Evolutionary conservation across 495 filamentous ascomycete species (phyloP).

Genomic region (Penicillium macrosclerotiorum): DNA sequence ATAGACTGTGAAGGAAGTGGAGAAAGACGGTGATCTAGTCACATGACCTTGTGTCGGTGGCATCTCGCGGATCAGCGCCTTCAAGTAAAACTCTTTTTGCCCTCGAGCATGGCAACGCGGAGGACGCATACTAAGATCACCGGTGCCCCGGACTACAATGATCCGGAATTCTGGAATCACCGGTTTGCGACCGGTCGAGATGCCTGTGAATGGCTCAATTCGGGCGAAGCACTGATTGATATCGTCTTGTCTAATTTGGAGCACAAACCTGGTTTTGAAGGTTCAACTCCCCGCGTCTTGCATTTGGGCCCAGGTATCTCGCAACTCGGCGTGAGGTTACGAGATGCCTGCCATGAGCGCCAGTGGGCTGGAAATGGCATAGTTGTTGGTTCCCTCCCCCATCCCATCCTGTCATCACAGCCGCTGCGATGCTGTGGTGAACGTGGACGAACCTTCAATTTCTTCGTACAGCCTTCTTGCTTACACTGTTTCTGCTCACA

Average conservation of each 20-base stretch:
- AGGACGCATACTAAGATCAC: constrained; percentile 22
- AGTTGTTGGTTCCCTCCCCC: constrained; percentile 25
- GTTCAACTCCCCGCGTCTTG: constrained; percentile 25
- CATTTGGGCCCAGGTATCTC: constrained; percentile 45
- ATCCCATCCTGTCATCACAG: background rate
- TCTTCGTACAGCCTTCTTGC: too few species aligned
- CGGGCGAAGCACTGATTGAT: constrained; percentile 35
- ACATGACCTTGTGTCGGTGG: too few species aligned
- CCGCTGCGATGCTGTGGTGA: too few species aligned
- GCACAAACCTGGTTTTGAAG: background rate
- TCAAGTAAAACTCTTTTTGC: too few species aligned
- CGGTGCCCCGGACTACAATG: constrained; percentile 42
- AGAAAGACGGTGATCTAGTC: too few species aligned
- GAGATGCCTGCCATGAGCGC: constrained; percentile 28
- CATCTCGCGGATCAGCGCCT: too few species aligned
- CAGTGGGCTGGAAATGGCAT: constrained; percentile 35
- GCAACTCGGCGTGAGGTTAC: constrained; percentile 31
- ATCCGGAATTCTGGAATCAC: constrained; percentile 36
- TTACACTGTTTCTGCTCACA: constrained; percentile 4
- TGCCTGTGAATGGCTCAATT: constrained; percentile 45
- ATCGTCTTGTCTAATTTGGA: constrained; percentile 29
- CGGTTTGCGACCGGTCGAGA: constrained; percentile 41
- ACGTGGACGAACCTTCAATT: too few species aligned
- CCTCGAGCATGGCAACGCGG: constrained; percentile 9
- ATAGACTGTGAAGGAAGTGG: too few species aligned